Conservation (phyloP, 2,329 filamentous ascomycete genomes). For the Camillea tinctor region DNA sequence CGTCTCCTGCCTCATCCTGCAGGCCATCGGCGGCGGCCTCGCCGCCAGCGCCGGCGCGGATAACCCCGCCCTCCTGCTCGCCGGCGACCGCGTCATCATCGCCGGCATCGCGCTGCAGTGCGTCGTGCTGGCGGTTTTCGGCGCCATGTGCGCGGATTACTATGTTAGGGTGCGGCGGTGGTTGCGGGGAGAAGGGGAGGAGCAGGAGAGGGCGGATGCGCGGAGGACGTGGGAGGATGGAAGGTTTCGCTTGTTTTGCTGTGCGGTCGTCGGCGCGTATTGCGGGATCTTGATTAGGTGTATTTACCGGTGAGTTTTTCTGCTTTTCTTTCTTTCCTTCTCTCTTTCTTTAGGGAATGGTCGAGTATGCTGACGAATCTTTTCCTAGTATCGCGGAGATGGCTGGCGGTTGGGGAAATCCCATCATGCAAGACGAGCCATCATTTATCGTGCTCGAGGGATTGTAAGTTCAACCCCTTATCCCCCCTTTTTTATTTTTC, state of each 20-base stretch:
- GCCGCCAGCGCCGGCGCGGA: conserved; percentile 47
- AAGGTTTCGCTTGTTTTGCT: conserved; percentile 44
- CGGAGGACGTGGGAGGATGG: conserved; percentile 41
- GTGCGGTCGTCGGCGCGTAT: conserved; percentile 46
- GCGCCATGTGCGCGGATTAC: conserved; percentile 45
- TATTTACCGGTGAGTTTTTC: conserved; percentile 49
- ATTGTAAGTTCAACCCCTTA: conserved; percentile 39
- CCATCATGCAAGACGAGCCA: conserved; percentile 61
- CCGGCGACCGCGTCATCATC: conserved; percentile 52
- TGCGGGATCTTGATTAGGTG: conserved; percentile 48
- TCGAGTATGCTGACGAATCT: background rate
- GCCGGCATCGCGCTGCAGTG: conserved; percentile 55
- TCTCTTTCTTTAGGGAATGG: conserved; percentile 2
- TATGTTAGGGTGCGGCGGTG: conserved; percentile 41
- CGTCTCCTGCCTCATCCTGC: conserved; percentile 56
- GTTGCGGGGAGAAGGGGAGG: conserved; percentile 24
- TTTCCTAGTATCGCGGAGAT: conserved; percentile 57
- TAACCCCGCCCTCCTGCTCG: conserved; percentile 40
- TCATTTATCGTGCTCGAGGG: conserved; percentile 60
- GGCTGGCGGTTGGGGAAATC: conserved; percentile 62
- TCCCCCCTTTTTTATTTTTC: too few relatives aligned
- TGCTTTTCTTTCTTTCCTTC: background rate
- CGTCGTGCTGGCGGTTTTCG: conserved; percentile 48
- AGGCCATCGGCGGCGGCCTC: conserved; percentile 57
- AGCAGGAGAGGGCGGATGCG: conserved; percentile 16